Conservation (phyloP, 2,329 filamentous ascomycete genomes). For the Fusarium sp. region DNA sequence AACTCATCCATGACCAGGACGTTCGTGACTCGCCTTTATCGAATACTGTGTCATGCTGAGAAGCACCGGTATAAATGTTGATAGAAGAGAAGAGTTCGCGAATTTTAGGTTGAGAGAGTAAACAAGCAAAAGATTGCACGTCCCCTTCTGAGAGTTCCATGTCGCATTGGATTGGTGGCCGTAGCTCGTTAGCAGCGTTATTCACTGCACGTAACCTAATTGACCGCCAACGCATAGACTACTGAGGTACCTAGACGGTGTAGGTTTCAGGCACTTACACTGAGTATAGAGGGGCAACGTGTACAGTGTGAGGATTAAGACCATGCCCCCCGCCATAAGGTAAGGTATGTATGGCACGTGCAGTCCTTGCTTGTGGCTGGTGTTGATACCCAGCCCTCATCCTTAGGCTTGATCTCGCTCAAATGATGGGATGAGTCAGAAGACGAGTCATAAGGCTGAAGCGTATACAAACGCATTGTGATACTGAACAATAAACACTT, state of each 20-base stretch:
- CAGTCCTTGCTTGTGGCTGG: constrained; percentile 19
- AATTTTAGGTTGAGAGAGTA: not conserved
- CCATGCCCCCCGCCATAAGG: constrained; percentile 14
- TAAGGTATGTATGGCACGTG: constrained; percentile 24
- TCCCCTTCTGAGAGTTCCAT: constrained; percentile 11
- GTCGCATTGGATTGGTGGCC: constrained; percentile 27
- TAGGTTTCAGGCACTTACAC: constrained; percentile 15
- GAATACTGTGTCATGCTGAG: constrained; percentile 24
- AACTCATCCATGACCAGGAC: constrained; percentile 73
- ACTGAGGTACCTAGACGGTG: not conserved
- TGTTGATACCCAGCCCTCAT: constrained; percentile 19
- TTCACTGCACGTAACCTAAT: constrained; percentile 30
- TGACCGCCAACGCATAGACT: constrained; percentile 21
- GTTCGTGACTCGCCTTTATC: constrained; percentile 6
- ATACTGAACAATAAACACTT: not conserved
- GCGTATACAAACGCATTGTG: not conserved
- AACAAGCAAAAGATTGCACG: constrained; percentile 14
- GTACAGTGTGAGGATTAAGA: constrained; percentile 34
- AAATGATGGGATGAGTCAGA: not conserved
- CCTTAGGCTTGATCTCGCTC: constrained; percentile 5
- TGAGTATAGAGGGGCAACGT: constrained; percentile 27
- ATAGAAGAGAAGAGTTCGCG: not conserved
- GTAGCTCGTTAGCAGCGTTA: constrained; percentile 19
- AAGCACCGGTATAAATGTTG: not conserved
- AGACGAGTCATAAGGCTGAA: constrained; percentile 2